Base-by-base conservation (phyloP, 2,329 filamentous ascomycete genomes). In the Dactylellina sp. region DNA sequence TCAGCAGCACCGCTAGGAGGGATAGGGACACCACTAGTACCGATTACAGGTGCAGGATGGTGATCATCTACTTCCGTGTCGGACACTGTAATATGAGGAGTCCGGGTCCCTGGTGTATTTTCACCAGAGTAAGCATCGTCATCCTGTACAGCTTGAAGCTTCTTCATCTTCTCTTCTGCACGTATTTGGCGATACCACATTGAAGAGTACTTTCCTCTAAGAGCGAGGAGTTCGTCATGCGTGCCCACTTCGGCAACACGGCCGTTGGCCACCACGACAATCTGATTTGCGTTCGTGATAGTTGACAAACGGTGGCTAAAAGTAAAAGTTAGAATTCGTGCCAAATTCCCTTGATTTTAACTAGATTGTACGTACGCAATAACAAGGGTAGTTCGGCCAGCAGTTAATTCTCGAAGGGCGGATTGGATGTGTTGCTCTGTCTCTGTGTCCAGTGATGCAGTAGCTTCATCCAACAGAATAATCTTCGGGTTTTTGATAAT, bases 361-460 rank as follows among this genome's bases (percentile, higher is more conserved):
- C 22, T 20, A 6, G 24, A 25, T 40, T 25, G 2, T 12, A 66
- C 70, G 83, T 88, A 92, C 83, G 95, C 95, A 82, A 99, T 98
- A 57, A 98, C 93, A 74, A 99, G 87, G 83, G 97, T 89, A 0
- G 95, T 99, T 50, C 95, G 90, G 55, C 93, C 93, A 77, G 90
- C 85, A 14, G 92, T 91, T 50, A 98, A 87, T 12, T 87, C 92
- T 68, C 89, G 89, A 32, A 99, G 86, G 37, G 93, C 93, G 71
- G 90, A 87, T 81, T 97, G 93, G 71, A 97, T 97, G 80, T 96
- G 91, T 80, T 96, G 91, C 81, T 97, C 93, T 0, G 93, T 97
- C 77, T 95, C 91, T 0, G 92, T 93, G 80, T 97, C 93, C 28
- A 97, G 84, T 7, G 93, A 93, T 35, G 93, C 94, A 0, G 93